Evolutionary conservation across 441 rosid species (phyloP).

Genomic region (Sinapis alba): DNA sequence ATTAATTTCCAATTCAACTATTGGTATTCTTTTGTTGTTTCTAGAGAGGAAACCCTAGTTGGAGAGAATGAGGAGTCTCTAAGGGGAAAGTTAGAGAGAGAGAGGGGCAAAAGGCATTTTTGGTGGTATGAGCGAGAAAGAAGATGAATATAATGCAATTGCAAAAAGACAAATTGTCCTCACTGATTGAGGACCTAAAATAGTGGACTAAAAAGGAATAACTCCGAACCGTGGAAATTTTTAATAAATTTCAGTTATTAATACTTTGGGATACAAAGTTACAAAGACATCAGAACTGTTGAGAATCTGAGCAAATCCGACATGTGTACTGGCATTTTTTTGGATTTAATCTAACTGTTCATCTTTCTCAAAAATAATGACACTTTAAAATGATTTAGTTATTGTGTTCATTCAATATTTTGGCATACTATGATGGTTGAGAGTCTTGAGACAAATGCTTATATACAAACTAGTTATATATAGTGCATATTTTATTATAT

Average conservation of each 20-base stretch:
- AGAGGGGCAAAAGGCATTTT: slow-evolving; percentile 35
- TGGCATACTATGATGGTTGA: background rate
- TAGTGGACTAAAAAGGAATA: slow-evolving; percentile 14
- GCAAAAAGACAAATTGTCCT: slow-evolving; percentile 26
- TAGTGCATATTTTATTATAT: background rate
- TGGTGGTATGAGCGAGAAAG: slow-evolving; percentile 32
- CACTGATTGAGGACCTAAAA: slow-evolving; percentile 31
- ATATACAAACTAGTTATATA: background rate
- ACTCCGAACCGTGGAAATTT: slow-evolving; percentile 6
- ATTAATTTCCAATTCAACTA: background rate
- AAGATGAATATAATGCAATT: slow-evolving; percentile 21
- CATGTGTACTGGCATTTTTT: slow-evolving; percentile 21
- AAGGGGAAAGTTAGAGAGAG: slow-evolving; percentile 38
- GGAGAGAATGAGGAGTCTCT: slow-evolving; percentile 19
- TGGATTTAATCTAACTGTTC: slow-evolving; percentile 6
- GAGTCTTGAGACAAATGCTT: background rate
- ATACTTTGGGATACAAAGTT: background rate
- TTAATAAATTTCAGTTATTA: background rate
- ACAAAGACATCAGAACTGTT: slow-evolving; percentile 22
- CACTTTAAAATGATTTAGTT: too few relatives aligned
- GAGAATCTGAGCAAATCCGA: slow-evolving; percentile 36
- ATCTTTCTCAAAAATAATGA: background rate
- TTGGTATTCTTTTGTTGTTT: background rate
- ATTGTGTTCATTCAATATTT: background rate
- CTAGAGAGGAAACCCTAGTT: slow-evolving; percentile 34